A percentile compares a stretch with the other conserved stretches of the same genome.
phyloP scores from a whole-genome alignment of 176 grass and related monocot genomes.

The maize (Zea mays) region Zm-B73-REFERENCE-NAM-5.0 NC_050097.1:191651501-191652000 shows the following conservation, averaged over 20 bases:
- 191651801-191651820: neutral
- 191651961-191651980: neutral
- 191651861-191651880: neutral
- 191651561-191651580: neutral
- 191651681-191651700: neutral
- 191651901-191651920: neutral
- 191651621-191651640: neutral
- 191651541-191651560: neutral
- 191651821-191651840: neutral
- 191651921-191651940: neutral
- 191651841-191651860: neutral
- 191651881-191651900: constrained; percentile 14
- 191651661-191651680: constrained; percentile 52
- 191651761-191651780: neutral
- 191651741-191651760: neutral
- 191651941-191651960: neutral
- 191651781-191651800: neutral
- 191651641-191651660: neutral
- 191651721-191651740: constrained; percentile 26
- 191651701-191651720: neutral
- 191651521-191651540: neutral
- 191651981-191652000: constrained; percentile 32
- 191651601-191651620: neutral
- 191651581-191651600: neutral
- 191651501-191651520: constrained; percentile 33